Evolutionary conservation across 345 rosid species (phyloP).

Genomic region (Boechera stricta): DNA sequence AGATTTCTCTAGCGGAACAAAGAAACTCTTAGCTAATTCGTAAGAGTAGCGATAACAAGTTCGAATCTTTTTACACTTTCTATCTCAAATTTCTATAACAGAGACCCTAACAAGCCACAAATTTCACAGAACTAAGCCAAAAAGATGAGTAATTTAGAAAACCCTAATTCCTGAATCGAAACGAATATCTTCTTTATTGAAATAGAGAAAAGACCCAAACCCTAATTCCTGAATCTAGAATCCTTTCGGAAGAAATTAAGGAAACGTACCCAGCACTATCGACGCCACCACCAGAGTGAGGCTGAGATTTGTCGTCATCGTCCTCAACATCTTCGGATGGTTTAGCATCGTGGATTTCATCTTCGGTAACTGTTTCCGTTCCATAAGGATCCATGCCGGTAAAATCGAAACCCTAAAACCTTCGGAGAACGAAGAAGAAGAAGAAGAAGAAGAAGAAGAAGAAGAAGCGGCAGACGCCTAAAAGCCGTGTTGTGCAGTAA

Average conservation of each 20-base stretch:
- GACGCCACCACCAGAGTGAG: constrained; percentile 73
- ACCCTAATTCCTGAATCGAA: constrained; percentile 11
- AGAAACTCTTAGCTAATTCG: constrained; percentile 21
- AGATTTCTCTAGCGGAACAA: constrained; percentile 22
- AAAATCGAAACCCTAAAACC: constrained; percentile 27
- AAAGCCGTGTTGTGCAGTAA: constrained; percentile 36
- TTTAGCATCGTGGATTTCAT: constrained; percentile 52
- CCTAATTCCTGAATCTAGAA: constrained; percentile 27
- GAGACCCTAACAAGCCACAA: background rate
- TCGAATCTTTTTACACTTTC: background rate
- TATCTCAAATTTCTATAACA: background rate
- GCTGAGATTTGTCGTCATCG: constrained; percentile 61
- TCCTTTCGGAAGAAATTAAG: constrained; percentile 31
- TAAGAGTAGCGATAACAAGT: background rate
- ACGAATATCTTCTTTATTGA: background rate
- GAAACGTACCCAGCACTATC: constrained; percentile 71
- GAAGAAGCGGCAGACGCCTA: constrained; percentile 31
- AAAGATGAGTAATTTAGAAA: constrained; percentile 7
- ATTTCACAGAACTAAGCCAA: background rate
- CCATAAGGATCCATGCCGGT: constrained; percentile 57
- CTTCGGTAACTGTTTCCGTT: constrained; percentile 50
- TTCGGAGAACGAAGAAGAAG: constrained; percentile 9
- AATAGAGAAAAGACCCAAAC: background rate
- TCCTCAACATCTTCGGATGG: constrained; percentile 48
- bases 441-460: constrained; percentile 9